Conservation (phyloP, 1,284 basidiomycete genomes). For the Ceratobasidium sp. region DNA sequence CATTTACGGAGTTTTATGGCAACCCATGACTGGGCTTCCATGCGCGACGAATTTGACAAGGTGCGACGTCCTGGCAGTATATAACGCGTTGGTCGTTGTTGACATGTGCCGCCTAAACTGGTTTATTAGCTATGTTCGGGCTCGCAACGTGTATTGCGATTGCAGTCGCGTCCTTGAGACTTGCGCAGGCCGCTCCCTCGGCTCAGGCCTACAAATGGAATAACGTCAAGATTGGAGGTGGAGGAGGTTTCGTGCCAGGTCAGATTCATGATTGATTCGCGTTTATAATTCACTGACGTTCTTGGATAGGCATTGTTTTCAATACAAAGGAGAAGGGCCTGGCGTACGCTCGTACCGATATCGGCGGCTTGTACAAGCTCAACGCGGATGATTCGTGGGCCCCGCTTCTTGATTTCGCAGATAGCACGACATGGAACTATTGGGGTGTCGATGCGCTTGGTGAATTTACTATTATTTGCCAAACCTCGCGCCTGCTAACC, state of each 20-base stretch:
- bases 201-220: conserved; percentile 57
- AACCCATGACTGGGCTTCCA: no score
- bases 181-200: conserved; percentile 22
- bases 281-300: not conserved
- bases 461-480: conserved; percentile 63
- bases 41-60: no score
- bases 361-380: conserved; percentile 66
- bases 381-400: conserved; percentile 62
- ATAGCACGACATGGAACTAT: conserved; percentile 61
- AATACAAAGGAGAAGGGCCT: conserved; percentile 66
- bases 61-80: no score
- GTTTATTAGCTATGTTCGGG: not conserved
- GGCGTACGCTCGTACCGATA: conserved; percentile 51
- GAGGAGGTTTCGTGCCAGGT: conserved; percentile 62
- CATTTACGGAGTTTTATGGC: no score
- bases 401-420: conserved; percentile 63
- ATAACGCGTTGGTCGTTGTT: no score
- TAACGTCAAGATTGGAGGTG: conserved; percentile 68
- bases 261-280: not conserved
- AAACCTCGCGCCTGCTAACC: conserved; percentile 48
- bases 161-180: not conserved
- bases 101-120: not conserved
- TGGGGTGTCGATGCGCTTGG: conserved; percentile 67
- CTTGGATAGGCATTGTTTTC: conserved; percentile 63
- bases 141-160: conserved; percentile 7